Base-by-base conservation (phyloP, 768 basidiomycete species). In the Boletus edulis region DNA sequence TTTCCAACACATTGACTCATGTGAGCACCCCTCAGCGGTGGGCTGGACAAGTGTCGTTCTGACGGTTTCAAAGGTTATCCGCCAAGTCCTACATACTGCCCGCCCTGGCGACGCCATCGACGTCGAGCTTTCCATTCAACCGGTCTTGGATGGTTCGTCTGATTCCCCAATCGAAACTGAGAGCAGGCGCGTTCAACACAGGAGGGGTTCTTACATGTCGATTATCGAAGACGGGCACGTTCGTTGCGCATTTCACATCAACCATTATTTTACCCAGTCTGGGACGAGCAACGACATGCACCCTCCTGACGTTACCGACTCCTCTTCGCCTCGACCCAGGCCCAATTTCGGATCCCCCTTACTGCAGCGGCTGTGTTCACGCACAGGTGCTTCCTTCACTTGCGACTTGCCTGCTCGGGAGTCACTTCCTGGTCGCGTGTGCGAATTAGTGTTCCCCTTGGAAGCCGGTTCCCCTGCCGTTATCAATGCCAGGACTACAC, bases 1-100 rank as follows among this genome's bases (percentile, higher is more conserved):
- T 96, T 56, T 84, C 84, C 38, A 95, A 88, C 74, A 81, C 85
- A 3, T 70, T 97, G 53, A 85, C 85, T 38, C 89, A 94, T 78
- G 95, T 96, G 75, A 77, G 92, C 79, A 48, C 38, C 48, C 29
- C 24, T 39, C 54, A 32, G 15, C 35, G 55, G 22, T 34, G 38
- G 35, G 49, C 32, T 47, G 43, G 43, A 52, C 15, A 37, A 22
- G 27, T 40, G 31, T 40, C 43, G 37, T 63, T 51, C 63, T 72
- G 47, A 67, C 56, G 46, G 39, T 49, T 53, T 38, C 50, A 38
- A 64, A 97, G 94, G 79, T 94, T 57, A 73, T 93, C 49, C 89
- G 93, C 31, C 95, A 95, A 78, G 77, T 96, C 40, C 72, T 98
- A 39, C 75, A 75, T 42, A 82, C 84, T 32, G 77, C 90, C n/a